Evolutionary conservation across 805 yeast genomes (phyloP).

Genomic region (Pichia occidentalis): DNA sequence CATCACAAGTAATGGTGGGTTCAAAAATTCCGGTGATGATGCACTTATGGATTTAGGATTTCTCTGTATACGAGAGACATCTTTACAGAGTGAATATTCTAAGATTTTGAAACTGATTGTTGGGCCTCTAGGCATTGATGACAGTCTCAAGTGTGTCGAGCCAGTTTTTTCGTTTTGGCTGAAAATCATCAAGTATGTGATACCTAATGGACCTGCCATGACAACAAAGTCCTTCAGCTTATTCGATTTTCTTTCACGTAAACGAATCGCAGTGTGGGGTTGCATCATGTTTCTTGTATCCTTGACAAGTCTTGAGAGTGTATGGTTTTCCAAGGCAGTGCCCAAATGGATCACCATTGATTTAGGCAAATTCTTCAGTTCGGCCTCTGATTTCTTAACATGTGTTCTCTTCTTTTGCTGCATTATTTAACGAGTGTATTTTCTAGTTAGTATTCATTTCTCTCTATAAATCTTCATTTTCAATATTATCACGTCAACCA

Average conservation of each 20-base stretch:
- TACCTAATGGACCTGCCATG: conserved; percentile 98
- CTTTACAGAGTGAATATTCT: conserved; percentile 75
- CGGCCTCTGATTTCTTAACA: conserved; percentile 56
- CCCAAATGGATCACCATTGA: conserved; percentile 95
- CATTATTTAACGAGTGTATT: conserved; percentile 1
- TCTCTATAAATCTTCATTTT: too few species aligned
- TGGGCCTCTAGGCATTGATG: conserved; percentile 91
- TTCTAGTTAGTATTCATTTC: conserved; percentile 13
- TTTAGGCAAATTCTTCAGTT: conserved; percentile 67
- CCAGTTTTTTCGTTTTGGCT: conserved; percentile 76
- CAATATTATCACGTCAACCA: neutral
- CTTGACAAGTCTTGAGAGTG: conserved; percentile 74
- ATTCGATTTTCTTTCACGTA: conserved; percentile 81
- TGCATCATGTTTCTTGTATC: conserved; percentile 90
- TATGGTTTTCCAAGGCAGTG: conserved; percentile 61
- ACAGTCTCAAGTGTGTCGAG: conserved; percentile 72
- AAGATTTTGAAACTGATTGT: conserved; percentile 76
- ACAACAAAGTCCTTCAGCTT: conserved; percentile 88
- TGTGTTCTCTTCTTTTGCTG: conserved; percentile 84
- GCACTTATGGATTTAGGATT: conserved; percentile 73
- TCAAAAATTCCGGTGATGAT: conserved; percentile 53
- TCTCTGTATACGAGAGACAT: conserved; percentile 60
- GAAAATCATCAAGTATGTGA: conserved; percentile 80
- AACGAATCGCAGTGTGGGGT: conserved; percentile 89
- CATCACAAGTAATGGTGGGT: conserved; percentile 87